phyloP scores from a whole-genome alignment of 2,329 filamentous ascomycete species.

The Apiospora marii region DNA sequence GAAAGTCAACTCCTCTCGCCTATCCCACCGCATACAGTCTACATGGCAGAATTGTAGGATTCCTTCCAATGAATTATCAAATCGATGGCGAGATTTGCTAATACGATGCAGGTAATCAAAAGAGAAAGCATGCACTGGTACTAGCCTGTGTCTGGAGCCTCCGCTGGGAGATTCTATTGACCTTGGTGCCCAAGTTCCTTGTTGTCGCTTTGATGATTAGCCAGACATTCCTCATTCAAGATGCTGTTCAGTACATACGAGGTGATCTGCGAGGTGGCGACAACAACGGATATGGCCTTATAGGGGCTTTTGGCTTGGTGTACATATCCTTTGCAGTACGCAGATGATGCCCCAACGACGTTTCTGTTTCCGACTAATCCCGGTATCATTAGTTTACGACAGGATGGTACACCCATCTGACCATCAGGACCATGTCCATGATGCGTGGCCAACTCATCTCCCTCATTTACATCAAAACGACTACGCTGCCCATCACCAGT shows the following conservation, averaged over 20 bases:
- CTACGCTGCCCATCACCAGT: slow-evolving; percentile 14
- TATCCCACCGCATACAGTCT: slow-evolving; percentile 14
- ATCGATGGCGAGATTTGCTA: neutral
- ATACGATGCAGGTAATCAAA: slow-evolving; percentile 12
- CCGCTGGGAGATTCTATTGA: slow-evolving; percentile 27
- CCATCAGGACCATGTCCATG: slow-evolving; percentile 28
- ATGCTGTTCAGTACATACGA: slow-evolving; percentile 23
- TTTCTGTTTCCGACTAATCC: neutral
- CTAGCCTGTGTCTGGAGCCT: slow-evolving; percentile 26
- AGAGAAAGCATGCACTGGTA: slow-evolving; percentile 27
- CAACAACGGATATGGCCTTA: slow-evolving; percentile 28
- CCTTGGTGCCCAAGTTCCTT: slow-evolving; percentile 26
- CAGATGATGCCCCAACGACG: neutral
- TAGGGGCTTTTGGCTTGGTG: slow-evolving; percentile 24
- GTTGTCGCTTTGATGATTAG: slow-evolving; percentile 26
- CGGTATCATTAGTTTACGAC: slow-evolving; percentile 20
- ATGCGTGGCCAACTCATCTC: slow-evolving; percentile 26
- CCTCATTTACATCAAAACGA: slow-evolving; percentile 27
- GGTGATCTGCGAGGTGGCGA: neutral
- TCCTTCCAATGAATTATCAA: no score
- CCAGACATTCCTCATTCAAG: slow-evolving; percentile 28
- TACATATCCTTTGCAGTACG: slow-evolving; percentile 26
- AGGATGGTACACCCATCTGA: slow-evolving; percentile 24
- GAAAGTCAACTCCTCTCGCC: slow-evolving; percentile 25
- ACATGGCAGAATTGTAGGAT: slow-evolving; percentile 22